phyloP scores from a whole-genome alignment of 441 rosid species.

The Euphorbia celastroides region DNA sequence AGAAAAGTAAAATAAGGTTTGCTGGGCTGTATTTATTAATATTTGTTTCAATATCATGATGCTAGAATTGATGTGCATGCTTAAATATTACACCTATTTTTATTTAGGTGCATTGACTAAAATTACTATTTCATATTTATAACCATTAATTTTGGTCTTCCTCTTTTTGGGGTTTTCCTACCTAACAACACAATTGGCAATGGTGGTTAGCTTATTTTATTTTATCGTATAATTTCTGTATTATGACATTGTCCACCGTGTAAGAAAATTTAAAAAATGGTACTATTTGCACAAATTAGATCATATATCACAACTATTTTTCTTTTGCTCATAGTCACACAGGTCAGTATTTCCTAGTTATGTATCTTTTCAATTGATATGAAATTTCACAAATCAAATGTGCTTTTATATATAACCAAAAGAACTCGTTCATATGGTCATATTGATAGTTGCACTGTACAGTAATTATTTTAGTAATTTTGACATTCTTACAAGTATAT shows the following conservation, averaged over 20 bases:
- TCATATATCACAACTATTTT: no score
- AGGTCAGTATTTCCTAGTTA: no score
- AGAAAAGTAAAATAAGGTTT: not conserved
- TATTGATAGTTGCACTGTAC: no score
- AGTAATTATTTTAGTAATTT: no score
- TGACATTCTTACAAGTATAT: no score
- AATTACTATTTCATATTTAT: not conserved
- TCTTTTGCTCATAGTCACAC: no score
- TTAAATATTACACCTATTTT: constrained; percentile 3
- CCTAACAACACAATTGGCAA: not conserved
- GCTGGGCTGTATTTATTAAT: not conserved
- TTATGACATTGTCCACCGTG: not conserved
- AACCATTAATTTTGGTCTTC: not conserved
- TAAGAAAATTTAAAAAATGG: not conserved
- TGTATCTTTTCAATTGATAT: no score
- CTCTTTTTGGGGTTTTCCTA: constrained; percentile 13
- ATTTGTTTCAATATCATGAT: constrained; percentile 26
- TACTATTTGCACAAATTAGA: no score
- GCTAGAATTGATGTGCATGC: constrained; percentile 27
- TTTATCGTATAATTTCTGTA: not conserved
- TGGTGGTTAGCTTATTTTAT: constrained; percentile 2
- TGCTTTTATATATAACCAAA: no score
- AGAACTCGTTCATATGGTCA: no score
- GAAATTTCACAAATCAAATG: no score
- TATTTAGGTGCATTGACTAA: constrained; percentile 16